Conservation (phyloP, 495 filamentous ascomycete genomes). For the Aspergillus hancockii region DNA sequence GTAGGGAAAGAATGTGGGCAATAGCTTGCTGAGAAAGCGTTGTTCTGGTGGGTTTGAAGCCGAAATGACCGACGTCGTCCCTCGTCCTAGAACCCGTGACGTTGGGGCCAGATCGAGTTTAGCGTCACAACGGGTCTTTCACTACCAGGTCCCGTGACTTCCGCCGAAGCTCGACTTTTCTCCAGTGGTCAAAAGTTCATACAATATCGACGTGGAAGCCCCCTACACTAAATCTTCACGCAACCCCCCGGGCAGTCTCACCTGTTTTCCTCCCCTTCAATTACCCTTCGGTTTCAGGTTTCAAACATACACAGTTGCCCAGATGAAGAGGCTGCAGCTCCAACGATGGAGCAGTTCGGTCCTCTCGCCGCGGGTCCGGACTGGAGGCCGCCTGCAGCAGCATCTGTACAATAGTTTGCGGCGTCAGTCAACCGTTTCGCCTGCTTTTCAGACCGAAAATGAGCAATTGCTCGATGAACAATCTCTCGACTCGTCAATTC, state of each 20-base stretch:
- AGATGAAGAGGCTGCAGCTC: conserved; percentile 71
- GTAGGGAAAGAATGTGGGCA: conserved; percentile 24
- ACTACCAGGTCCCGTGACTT: conserved; percentile 49
- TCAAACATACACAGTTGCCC: conserved; percentile 27
- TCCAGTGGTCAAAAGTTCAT: conserved; percentile 30
- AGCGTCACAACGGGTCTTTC: conserved; percentile 24
- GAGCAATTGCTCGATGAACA: conserved; percentile 23
- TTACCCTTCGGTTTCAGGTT: conserved; percentile 8
- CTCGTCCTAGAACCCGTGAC: conserved; percentile 34
- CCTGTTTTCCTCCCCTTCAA: conserved; percentile 13
- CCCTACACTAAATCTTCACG: conserved; percentile 16
- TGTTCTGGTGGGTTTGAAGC: conserved; percentile 29
- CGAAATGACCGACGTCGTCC: conserved; percentile 38
- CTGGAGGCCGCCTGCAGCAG: conserved; percentile 50
- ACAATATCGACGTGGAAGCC: conserved; percentile 11
- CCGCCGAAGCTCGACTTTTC: conserved; percentile 48
- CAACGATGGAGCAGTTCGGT: conserved; percentile 72
- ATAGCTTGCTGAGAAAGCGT: conserved; percentile 24
- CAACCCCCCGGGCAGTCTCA: conserved; percentile 9
- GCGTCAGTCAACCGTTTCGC: conserved; percentile 39
- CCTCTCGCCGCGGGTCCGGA: conserved; percentile 56
- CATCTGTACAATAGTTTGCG: conserved; percentile 39
- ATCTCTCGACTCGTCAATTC: conserved; percentile 25
- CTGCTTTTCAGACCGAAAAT: conserved; percentile 31
- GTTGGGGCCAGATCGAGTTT: conserved; percentile 26